Conservation (phyloP, 1,139 yeast species). For the Hemisphaericaspora lyxosophila region DNA sequence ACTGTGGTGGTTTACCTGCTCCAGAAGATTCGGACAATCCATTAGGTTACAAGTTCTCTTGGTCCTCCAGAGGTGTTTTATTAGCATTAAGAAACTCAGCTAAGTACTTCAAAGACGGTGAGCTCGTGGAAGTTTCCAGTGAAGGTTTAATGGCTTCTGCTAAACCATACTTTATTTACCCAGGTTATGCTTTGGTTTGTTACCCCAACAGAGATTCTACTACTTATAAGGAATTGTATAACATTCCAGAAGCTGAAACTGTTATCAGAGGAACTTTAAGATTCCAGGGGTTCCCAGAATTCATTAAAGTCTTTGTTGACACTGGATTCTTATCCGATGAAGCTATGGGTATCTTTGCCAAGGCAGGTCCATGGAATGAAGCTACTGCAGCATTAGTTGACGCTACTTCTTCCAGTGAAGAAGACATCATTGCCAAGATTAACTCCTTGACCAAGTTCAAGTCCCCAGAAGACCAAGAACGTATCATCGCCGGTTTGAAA, state of each 20-base stretch:
- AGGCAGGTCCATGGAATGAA: slow-evolving; percentile 79
- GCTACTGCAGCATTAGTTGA: slow-evolving; percentile 78
- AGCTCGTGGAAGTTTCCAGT: slow-evolving; percentile 74
- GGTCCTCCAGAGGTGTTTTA: slow-evolving; percentile 98
- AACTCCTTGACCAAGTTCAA: slow-evolving; percentile 78
- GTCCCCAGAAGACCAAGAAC: slow-evolving; percentile 76
- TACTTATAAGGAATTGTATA: slow-evolving; percentile 83
- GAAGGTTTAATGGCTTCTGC: slow-evolving; percentile 96
- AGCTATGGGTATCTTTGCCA: slow-evolving; percentile 55
- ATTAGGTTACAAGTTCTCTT: slow-evolving; percentile 95
- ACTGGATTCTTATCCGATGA: slow-evolving; percentile 87
- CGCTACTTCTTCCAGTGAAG: slow-evolving; percentile 66
- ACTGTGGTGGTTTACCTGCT: slow-evolving; percentile 98
- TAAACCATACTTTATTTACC: slow-evolving; percentile 91
- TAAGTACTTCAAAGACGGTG: slow-evolving; percentile 82
- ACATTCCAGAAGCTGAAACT: slow-evolving; percentile 96
- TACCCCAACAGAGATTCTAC: slow-evolving; percentile 99
- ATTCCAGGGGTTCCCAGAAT: slow-evolving; percentile 98
- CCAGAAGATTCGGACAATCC: slow-evolving; percentile 98
- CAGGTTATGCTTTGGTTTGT: slow-evolving; percentile 91
- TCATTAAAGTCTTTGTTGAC: slow-evolving; percentile 92
- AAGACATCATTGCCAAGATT: slow-evolving; percentile 74
- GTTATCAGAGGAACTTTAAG: slow-evolving; percentile 96
- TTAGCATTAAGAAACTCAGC: slow-evolving; percentile 95
- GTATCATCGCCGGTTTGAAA: slow-evolving; percentile 83